Evolutionary conservation across 2,329 filamentous ascomycete species (phyloP).

Genomic region (Penicillium sp.): DNA sequence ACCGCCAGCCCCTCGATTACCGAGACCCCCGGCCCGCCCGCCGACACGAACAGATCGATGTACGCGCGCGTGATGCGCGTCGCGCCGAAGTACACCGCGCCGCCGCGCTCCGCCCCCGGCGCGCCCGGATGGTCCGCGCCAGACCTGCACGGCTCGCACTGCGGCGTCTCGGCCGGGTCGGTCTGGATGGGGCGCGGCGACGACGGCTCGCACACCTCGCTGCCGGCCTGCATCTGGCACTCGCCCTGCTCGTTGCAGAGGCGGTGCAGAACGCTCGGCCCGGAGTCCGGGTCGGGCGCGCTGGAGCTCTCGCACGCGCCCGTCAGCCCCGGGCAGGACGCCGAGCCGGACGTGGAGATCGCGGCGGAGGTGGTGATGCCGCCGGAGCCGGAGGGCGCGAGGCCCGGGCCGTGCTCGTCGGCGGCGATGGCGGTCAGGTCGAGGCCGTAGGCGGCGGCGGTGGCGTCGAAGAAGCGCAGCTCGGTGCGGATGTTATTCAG

Average conservation of each 20-base stretch:
- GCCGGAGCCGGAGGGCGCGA: constrained; percentile 7
- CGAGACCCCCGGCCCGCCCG: constrained; percentile 49
- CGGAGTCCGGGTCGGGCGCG: neutral
- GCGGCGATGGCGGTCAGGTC: constrained; percentile 45
- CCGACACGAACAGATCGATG: constrained; percentile 60
- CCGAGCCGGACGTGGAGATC: constrained; percentile 20
- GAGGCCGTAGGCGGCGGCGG: constrained; percentile 60
- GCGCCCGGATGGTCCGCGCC: constrained; percentile 1
- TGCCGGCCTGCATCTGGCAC: constrained; percentile 20
- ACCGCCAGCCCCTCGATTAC: constrained; percentile 68
- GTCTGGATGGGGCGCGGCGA: neutral
- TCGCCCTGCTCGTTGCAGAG: constrained; percentile 21
- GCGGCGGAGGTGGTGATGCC: constrained; percentile 15
- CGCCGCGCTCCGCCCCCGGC: constrained; percentile 8
- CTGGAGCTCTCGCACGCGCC: constrained; percentile 27
- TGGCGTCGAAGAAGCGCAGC: constrained; percentile 65
- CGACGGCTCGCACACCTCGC: constrained; percentile 11
- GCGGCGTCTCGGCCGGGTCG: neutral
- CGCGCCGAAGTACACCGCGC: constrained; percentile 30
- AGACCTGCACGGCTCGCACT: constrained; percentile 6
- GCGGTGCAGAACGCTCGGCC: constrained; percentile 6
- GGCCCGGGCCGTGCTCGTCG: constrained; percentile 35
- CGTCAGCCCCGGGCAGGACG: constrained; percentile 18
- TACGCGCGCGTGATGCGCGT: constrained; percentile 53
- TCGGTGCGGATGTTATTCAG: constrained; percentile 66